Conservation (phyloP, 768 basidiomycete genomes). For the Lactifluus echinatus region DNA sequence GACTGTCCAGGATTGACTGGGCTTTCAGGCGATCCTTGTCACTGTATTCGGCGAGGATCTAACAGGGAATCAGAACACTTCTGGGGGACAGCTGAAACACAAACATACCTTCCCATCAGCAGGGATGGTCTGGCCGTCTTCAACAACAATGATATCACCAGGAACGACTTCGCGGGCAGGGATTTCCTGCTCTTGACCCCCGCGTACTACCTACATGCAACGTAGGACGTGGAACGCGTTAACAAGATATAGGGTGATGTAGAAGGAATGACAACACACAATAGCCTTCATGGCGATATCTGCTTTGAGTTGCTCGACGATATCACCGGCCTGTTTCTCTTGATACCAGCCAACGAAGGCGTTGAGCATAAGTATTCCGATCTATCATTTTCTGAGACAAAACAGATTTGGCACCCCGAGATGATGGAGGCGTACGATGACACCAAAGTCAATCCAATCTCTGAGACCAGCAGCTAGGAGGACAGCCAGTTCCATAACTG, state of each 20-base stretch:
- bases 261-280: slow-evolving; percentile 14
- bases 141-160: slow-evolving; percentile 36
- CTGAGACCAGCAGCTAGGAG: slow-evolving; percentile 36
- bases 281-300: slow-evolving; percentile 36
- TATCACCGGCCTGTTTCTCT: slow-evolving; percentile 42
- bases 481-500: slow-evolving; percentile 41
- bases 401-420: not conserved
- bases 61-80: not conserved
- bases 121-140: slow-evolving; percentile 39
- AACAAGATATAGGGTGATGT: not conserved
- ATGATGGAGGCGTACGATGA: slow-evolving; percentile 31
- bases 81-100: not conserved
- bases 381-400: slow-evolving; percentile 20
- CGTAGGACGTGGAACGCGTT: not conserved
- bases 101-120: slow-evolving; percentile 33
- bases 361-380: slow-evolving; percentile 35
- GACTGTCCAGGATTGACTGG: slow-evolving; percentile 26
- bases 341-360: slow-evolving; percentile 40
- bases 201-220: slow-evolving; percentile 27
- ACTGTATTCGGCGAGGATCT: slow-evolving; percentile 35
- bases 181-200: slow-evolving; percentile 35
- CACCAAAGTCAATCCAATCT: slow-evolving; percentile 44
- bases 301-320: slow-evolving; percentile 41
- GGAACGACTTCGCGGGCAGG: slow-evolving; percentile 38
- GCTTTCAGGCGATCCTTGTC: slow-evolving; percentile 31